Evolutionary conservation across 1,284 basidiomycete species (phyloP).

Genomic region (Cutaneotrichosporon sp.): DNA sequence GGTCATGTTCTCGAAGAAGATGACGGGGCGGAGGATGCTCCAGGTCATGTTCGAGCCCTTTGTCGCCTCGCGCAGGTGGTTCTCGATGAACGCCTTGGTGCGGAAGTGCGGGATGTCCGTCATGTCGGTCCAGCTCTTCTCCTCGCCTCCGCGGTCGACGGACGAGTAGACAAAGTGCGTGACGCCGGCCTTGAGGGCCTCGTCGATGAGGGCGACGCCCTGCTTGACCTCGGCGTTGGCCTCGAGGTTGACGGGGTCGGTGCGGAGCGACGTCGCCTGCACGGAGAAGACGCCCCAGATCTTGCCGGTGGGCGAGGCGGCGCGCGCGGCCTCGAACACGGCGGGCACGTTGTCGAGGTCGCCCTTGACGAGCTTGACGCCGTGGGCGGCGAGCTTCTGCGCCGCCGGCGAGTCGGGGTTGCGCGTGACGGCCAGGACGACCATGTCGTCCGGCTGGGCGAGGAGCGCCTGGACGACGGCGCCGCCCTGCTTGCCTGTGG

Average conservation of each 20-base stretch:
- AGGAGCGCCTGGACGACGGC: slow-evolving; percentile 45
- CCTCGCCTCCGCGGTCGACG: slow-evolving; percentile 34
- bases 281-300: slow-evolving; percentile 38
- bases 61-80: slow-evolving; percentile 17
- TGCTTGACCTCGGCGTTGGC: slow-evolving; percentile 16
- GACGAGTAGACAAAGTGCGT: slow-evolving; percentile 55
- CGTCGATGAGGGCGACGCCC: slow-evolving; percentile 49
- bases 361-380: slow-evolving; percentile 32
- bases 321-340: slow-evolving; percentile 22
- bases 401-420: slow-evolving; percentile 24
- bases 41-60: slow-evolving; percentile 10
- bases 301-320: slow-evolving; percentile 13
- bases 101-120: slow-evolving; percentile 24
- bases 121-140: slow-evolving; percentile 19
- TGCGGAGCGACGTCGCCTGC: slow-evolving; percentile 12
- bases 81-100: slow-evolving; percentile 23
- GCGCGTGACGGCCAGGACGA: slow-evolving; percentile 36
- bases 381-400: slow-evolving; percentile 20
- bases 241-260: slow-evolving; percentile 6
- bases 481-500: slow-evolving; percentile 58
- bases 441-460: slow-evolving; percentile 18
- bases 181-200: slow-evolving; percentile 49
- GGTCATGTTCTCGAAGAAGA: slow-evolving; percentile 25
- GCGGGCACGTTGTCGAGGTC: slow-evolving; percentile 20
- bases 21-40: slow-evolving; percentile 22